phyloP scores from a whole-genome alignment of 208 protist genomes.

The Entamoeba nuttalli region DNA sequence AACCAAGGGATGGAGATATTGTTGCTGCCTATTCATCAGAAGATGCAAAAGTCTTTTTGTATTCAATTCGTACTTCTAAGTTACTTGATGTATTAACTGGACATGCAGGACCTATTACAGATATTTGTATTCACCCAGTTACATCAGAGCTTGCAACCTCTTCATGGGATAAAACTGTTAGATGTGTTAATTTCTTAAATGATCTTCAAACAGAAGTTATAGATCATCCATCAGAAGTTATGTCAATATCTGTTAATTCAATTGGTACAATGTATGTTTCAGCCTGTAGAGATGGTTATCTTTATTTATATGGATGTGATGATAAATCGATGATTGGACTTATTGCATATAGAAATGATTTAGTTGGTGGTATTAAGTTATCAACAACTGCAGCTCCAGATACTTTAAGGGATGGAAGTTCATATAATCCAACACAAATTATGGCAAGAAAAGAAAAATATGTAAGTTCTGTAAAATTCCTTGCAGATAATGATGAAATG shows the following conservation, averaged over 20 bases:
- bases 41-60: not conserved
- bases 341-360: not conserved
- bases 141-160: not conserved
- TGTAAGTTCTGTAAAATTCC: not conserved
- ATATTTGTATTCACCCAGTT: not conserved
- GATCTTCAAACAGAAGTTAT: not conserved
- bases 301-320: not conserved
- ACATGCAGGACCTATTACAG: not conserved
- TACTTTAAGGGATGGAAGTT: not conserved
- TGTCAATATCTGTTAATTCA: not conserved
- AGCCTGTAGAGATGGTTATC: not conserved
- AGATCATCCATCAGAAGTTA: not conserved
- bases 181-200: not conserved
- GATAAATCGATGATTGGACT: not conserved
- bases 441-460: not conserved
- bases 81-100: not conserved
- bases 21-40: not conserved
- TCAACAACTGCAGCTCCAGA: not conserved
- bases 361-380: not conserved
- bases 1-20: not conserved
- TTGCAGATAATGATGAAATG: not conserved
- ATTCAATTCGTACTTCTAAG: not conserved
- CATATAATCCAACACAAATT: not conserved
- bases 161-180: not conserved
- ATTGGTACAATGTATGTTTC: not conserved